A percentile compares a stretch with the other conserved stretches of the same genome.
phyloP scores from a whole-genome alignment of 2,329 filamentous ascomycete genomes.

The Septoria petroselini region DNA sequence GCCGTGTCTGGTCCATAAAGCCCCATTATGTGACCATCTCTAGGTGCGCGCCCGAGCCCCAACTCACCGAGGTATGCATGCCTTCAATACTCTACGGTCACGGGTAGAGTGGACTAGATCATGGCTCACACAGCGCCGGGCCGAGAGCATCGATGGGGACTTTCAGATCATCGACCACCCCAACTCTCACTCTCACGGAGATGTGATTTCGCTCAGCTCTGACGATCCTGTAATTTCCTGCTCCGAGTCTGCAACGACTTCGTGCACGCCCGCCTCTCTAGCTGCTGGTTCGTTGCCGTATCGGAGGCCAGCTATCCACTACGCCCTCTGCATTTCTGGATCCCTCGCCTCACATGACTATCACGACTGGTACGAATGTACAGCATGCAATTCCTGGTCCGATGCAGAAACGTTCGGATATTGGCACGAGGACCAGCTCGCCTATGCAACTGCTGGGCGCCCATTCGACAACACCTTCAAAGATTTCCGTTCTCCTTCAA shows the following conservation, averaged over 20 bases:
- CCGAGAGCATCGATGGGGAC: slow-evolving; percentile 1
- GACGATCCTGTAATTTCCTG: slow-evolving; percentile 11
- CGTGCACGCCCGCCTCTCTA: neutral
- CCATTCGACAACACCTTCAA: slow-evolving; percentile 15
- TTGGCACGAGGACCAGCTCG: neutral
- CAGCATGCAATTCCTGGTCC: neutral
- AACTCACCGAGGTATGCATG: neutral
- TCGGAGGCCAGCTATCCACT: too few species aligned
- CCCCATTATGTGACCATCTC: too few species aligned
- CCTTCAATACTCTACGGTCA: neutral
- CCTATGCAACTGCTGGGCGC: slow-evolving; percentile 15
- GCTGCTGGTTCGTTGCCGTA: too few species aligned
- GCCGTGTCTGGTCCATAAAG: too few species aligned
- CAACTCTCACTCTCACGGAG: neutral
- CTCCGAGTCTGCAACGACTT: neutral
- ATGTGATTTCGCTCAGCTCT: slow-evolving; percentile 20
- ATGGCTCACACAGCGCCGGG: slow-evolving; percentile 8
- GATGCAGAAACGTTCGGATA: neutral
- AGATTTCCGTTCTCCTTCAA: slow-evolving; percentile 22
- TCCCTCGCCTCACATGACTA: neutral
- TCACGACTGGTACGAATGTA: neutral
- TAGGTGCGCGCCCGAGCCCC: too few species aligned
- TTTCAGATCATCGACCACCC: slow-evolving; percentile 3
- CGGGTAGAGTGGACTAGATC: slow-evolving; percentile 8
- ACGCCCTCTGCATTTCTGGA: too few species aligned